These are phyloP conservation scores for Solanum dulcamara DNA, from an alignment of 257 asterid genomes.

Conservation along the genomic window DNA sequence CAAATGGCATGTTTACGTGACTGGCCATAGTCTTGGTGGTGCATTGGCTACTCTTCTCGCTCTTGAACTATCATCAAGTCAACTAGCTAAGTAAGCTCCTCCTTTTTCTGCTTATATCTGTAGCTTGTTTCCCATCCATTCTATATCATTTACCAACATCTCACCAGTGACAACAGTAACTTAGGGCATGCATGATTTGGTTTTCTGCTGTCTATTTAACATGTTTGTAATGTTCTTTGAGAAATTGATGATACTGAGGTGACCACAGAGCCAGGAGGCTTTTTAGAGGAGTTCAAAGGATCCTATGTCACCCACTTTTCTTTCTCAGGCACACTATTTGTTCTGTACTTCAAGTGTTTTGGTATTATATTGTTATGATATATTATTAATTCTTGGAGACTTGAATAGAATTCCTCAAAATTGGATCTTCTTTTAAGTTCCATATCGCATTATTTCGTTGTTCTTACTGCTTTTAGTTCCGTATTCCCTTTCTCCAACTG, in stretches of 20 bases:
- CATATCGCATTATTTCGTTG: background rate
- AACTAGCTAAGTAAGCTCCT: constrained; percentile 66
- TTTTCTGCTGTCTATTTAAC: background rate
- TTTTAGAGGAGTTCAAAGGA: background rate
- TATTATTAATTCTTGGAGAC: background rate
- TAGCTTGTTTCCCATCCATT: background rate
- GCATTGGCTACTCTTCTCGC: constrained; percentile 97
- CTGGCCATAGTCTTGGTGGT: constrained; percentile 98
- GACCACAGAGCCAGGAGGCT: background rate
- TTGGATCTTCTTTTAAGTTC: background rate
- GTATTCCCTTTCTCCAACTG: background rate
- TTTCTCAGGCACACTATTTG: background rate
- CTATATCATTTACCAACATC: background rate
- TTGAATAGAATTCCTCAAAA: background rate
- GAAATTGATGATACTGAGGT: background rate
- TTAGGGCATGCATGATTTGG: background rate
- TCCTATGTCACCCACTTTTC: background rate
- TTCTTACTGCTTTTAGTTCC: background rate
- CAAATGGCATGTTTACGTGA: constrained; percentile 83
- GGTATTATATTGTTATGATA: background rate
- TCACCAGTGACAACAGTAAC: background rate
- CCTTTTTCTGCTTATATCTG: background rate
- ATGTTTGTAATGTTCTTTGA: background rate
- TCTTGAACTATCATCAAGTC: constrained; percentile 80
- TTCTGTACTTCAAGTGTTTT: background rate